Base-by-base conservation (phyloP, 768 basidiomycete species). In the Gloeostereum incarnatum region DNA sequence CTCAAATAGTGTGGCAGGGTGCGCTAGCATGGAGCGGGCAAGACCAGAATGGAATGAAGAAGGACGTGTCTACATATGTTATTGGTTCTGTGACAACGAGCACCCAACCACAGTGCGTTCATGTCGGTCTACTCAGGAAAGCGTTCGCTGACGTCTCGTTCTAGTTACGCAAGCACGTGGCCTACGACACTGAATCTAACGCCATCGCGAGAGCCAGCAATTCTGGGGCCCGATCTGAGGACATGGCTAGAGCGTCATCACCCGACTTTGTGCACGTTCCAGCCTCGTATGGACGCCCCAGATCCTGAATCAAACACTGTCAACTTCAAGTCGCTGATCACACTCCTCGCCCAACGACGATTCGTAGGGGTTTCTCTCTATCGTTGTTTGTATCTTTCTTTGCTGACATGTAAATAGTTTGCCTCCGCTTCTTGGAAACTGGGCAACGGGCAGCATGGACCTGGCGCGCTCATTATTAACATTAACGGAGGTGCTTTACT, bases 1-100 rank as follows among this genome's bases (percentile, higher is more conserved):
- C n/a, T n/a, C n/a, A n/a, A n/a, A n/a, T n/a, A n/a, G 40, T 57
- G 8, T 81, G 79, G 79, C 55, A 60, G 14, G 78, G 76, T 6
- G 46, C 54, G 1, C 50, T 81, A 19, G 58, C 54, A 3, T 78
- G 68, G 59, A 62, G 49, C 23, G 73, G 69, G 5, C 49, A 49
- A 19, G 60, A 55, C 36, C 39, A 56, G 14, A 51, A 42, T 37
- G 62, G 46, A 57, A 40, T 45, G 40, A 47, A 55, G 56, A 71
- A 66, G 49, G 62, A 76, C 36, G 52, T 71, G 16, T 62, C 61
- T 25, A 54, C 66, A n/a, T 58, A 58, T 35, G 66, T 74, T 2
- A 25, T 56, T 4, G 59, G 60, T 16, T 54, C 48, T 33, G 38
- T 55, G 11, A 34, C 11, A 4, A 11, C 33, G 33, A 34, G 3